Evolutionary conservation across 169 alveolate species (phyloP), one percentile per base, ranked within the genome.

Genomic region (Toxoplasma gondii): DNA sequence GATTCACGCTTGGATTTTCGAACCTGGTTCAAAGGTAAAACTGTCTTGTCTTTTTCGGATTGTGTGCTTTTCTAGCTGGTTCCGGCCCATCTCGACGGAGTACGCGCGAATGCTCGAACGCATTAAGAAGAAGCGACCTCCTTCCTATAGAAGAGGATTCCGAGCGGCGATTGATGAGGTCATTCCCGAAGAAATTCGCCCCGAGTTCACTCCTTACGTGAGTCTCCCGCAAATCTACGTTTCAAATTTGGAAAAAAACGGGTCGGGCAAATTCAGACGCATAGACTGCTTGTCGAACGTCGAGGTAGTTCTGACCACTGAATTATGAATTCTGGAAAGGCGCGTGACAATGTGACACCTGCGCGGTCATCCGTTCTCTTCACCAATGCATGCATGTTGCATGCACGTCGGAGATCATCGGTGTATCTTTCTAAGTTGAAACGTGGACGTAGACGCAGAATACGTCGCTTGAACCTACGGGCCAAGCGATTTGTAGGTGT

Each of bases 121-220:
- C 54, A 88, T 88, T 9, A 88, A 88, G 53, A 41, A 45, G 64
- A 53, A 41, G 93, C 45, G 93, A 34, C 93, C 44, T 1, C 69
- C 43, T 9, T 27, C 93, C 83, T 45, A 45, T 38, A 17, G 84
- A 27, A 19, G 93, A 43, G 69, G 81, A 24, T 88, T 88, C 74
- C 69, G 84, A 4, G 27, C 81, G 27, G 36, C 34, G 64, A 54
- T 88, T 5, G 45, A 29, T 16, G 93, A 88, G 36, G 74, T 88
- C 67, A 41, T 88, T 39, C 84, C 93, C 39, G 93, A 88, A n/a
- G 93, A 88, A 64, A 38, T 70, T 54, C 69, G 93, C 34, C 93
- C 93, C 67, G 93, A 88, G 64, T 88, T 88, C 84, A 88, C 93
- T 53, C 93, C 93, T 27, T 88, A 88, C 84, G 93, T 88, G 49